Base-by-base conservation (phyloP, 179 eudicot species). In the Carnegiea gigantea region DNA sequence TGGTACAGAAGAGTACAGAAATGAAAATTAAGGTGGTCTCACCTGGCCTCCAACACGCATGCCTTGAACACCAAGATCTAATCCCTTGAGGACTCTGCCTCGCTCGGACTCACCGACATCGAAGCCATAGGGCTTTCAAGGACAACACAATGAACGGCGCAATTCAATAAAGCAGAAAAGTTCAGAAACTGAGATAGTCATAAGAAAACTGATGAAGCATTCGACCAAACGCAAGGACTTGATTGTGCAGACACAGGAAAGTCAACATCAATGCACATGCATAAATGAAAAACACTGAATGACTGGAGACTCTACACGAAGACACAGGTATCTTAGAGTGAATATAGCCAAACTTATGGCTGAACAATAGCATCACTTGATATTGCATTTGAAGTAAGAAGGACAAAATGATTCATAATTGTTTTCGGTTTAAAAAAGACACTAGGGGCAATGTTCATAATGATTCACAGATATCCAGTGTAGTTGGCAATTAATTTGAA, bases 11-110 rank as follows among this genome's bases (percentile, higher is more conserved):
- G 54, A 21, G 26, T 0, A 62, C 28, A 21, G 5, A 21, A 46
- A 44, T 44, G 15, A 18, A 44, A 18, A 54, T 57, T 48, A 76
- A 23, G 23, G 24, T 21, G 62, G 46, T 84, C 90, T 87, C 78
- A 95, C 99, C 97, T 95, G 98, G 83, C 99, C 99, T 79, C 99
- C 99, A 28, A 93, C 95, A 59, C 85, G 88, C 99, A 95, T 95
- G 88, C 98, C 98, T 92, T 91, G 76, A 86, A 93, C 98, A 44
- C 99, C 99, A 33, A 91, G 85, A 86, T 95, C 99, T 82, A 95
- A 84, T 70, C 98, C 98, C 81, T 90, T 93, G 28, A 95, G 94
- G 78, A 95, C 99, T 4, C 80, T 79, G 53, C 99, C 99, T 78
- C 91, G 87, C 85, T 93, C 98, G 30, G 98, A 95, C 79, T 93